Conservation (phyloP, 768 basidiomycete species). For the Suillus ampliporus region DNA sequence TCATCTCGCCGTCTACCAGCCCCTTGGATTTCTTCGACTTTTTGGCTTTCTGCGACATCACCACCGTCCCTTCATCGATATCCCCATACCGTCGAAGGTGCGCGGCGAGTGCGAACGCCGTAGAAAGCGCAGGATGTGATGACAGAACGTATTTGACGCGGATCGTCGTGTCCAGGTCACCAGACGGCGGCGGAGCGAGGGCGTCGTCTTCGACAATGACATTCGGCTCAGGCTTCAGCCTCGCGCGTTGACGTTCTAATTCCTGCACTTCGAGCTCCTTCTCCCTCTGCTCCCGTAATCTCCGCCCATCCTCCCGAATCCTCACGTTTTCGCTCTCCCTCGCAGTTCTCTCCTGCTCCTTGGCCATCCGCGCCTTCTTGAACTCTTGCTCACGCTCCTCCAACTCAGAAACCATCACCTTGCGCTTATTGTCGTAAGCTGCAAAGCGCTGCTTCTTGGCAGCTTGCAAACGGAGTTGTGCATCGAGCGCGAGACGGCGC, state of each 20-base stretch:
- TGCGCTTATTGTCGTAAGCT: constrained; percentile 73
- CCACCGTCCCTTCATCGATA: constrained; percentile 67
- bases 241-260: constrained; percentile 42
- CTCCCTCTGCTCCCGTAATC: constrained; percentile 70
- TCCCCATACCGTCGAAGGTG: constrained; percentile 68
- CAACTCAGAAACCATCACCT: constrained; percentile 74
- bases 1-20: constrained; percentile 48
- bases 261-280: constrained; percentile 44
- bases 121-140: constrained; percentile 44
- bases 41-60: constrained; percentile 67
- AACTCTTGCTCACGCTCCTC: constrained; percentile 79
- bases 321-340: constrained; percentile 67
- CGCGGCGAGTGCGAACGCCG: constrained; percentile 25
- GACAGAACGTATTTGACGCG: constrained; percentile 71
- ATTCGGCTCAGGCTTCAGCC: constrained; percentile 34
- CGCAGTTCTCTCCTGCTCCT: constrained; percentile 59
- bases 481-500: constrained; percentile 78
- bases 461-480: constrained; percentile 71
- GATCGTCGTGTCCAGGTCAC: constrained; percentile 77
- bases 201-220: constrained; percentile 43
- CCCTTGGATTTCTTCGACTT: constrained; percentile 45
- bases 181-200: constrained; percentile 61
- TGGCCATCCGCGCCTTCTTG: constrained; percentile 73
- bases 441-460: constrained; percentile 76
- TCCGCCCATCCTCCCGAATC: constrained; percentile 77